phyloP scores from a whole-genome alignment of 768 basidiomycete species.

The Hygrophorus russula region DNA sequence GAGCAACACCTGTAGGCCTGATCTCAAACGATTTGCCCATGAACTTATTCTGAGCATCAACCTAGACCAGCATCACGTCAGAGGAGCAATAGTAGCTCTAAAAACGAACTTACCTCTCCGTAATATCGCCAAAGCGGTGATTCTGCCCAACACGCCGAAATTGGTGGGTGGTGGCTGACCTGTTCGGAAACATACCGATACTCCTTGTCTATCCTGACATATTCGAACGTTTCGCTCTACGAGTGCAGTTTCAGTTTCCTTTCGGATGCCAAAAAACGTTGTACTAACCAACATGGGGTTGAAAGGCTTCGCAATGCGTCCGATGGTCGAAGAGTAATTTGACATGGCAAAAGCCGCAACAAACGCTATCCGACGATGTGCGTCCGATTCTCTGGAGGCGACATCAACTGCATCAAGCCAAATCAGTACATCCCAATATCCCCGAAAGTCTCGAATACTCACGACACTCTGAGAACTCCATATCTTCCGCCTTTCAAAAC shows the following conservation, averaged over 20 bases:
- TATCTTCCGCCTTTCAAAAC: slow-evolving; percentile 65
- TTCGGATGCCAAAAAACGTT: slow-evolving; percentile 1
- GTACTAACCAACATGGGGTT: slow-evolving; percentile 82
- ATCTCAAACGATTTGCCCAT: slow-evolving; percentile 97
- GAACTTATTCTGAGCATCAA: slow-evolving; percentile 95
- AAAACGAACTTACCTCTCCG: slow-evolving; percentile 48
- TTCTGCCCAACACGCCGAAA: slow-evolving; percentile 93
- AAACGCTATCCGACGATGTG: slow-evolving; percentile 76
- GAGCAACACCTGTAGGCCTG: slow-evolving; percentile 88
- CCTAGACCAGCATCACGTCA: slow-evolving; percentile 28
- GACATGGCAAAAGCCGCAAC: slow-evolving; percentile 97
- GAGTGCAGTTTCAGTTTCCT: slow-evolving; percentile 1
- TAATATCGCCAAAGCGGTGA: slow-evolving; percentile 84
- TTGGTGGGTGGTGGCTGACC: slow-evolving; percentile 95
- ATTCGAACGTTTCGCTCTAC: slow-evolving; percentile 90
- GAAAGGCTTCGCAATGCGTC: slow-evolving; percentile 94
- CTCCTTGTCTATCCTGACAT: slow-evolving; percentile 75
- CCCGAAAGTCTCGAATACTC: slow-evolving; percentile 20
- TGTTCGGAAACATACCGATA: slow-evolving; percentile 94
- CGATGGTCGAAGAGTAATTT: slow-evolving; percentile 94
- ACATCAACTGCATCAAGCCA: slow-evolving; percentile 55
- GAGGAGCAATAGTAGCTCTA: not conserved
- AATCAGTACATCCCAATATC: slow-evolving; percentile 4
- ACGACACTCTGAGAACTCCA: slow-evolving; percentile 94
- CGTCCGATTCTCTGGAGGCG: slow-evolving; percentile 65